Conservation (phyloP, 1,139 yeast species). For the Candida sanyaensis region DNA sequence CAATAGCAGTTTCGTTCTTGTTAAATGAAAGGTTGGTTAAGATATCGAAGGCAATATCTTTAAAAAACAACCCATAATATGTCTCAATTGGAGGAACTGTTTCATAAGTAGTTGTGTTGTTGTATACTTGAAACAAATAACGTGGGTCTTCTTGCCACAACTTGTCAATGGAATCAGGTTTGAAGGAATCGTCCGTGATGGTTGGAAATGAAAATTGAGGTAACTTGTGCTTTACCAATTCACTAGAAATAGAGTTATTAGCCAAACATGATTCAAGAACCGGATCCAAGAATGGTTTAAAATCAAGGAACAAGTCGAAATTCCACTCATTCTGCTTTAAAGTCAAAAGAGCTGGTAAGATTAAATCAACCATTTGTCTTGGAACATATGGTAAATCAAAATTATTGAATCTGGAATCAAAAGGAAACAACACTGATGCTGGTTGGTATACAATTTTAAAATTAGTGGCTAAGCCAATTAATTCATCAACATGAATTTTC, state of each 20-base stretch:
- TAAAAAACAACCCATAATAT: constrained; percentile 58
- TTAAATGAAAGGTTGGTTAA: constrained; percentile 84
- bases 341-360: constrained; percentile 54
- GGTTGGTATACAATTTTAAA: constrained; percentile 31
- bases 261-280: constrained; percentile 37
- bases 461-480: constrained; percentile 46
- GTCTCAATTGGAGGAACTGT: constrained; percentile 73
- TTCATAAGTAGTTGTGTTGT: constrained; percentile 49
- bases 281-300: constrained; percentile 33
- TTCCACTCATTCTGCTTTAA: constrained; percentile 34
- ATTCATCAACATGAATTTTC: constrained; percentile 38
- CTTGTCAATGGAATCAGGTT: constrained; percentile 39
- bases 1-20: constrained; percentile 84
- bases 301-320: constrained; percentile 34
- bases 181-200: constrained; percentile 27
- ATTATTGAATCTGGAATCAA: constrained; percentile 36
- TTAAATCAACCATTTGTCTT: constrained; percentile 50
- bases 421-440: constrained; percentile 34
- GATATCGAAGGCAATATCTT: constrained; percentile 75
- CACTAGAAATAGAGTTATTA: constrained; percentile 40
- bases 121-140: constrained; percentile 65
- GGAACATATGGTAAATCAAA: constrained; percentile 55
- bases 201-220: constrained; percentile 53
- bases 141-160: constrained; percentile 55
- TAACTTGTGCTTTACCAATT: constrained; percentile 44